These are phyloP conservation scores for Suhomyces vadensis DNA, from an alignment of 805 yeast genomes.

Conservation along the genomic window DNA sequence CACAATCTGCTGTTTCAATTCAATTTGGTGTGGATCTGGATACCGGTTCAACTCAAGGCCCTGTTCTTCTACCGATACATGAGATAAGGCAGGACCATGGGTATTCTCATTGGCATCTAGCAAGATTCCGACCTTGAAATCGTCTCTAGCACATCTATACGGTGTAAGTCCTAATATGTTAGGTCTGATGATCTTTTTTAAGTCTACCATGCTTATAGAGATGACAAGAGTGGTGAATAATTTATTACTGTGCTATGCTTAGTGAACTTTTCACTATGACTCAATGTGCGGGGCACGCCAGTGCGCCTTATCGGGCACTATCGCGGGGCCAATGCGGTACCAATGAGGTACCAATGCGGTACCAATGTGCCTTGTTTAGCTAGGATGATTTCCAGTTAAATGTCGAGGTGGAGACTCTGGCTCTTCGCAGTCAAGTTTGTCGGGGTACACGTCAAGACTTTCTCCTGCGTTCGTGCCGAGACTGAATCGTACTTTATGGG, in stretches of 20 bases:
- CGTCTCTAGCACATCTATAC: constrained; percentile 96
- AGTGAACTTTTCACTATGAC: constrained; percentile 1
- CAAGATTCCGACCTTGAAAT: constrained; percentile 81
- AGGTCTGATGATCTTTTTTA: constrained; percentile 71
- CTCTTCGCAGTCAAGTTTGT: too few species aligned
- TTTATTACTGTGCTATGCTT: too few species aligned
- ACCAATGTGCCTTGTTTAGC: too few species aligned
- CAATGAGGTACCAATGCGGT: background rate
- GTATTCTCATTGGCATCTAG: constrained; percentile 97
- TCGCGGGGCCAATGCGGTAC: background rate
- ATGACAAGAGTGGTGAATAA: background rate
- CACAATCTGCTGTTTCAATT: constrained; percentile 69
- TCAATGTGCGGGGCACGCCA: too few species aligned
- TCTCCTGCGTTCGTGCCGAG: too few species aligned
- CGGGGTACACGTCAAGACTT: too few species aligned
- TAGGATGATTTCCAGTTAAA: too few species aligned
- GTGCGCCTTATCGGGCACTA: background rate
- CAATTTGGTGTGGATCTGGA: constrained; percentile 94
- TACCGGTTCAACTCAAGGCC: constrained; percentile 75
- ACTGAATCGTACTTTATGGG: too few species aligned
- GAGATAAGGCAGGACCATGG: constrained; percentile 74
- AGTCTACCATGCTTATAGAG: constrained; percentile 40
- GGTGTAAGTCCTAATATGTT: constrained; percentile 83
- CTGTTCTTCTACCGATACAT: constrained; percentile 45
- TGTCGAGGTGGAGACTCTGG: too few species aligned